These are phyloP conservation scores for Arabis alpina DNA, from an alignment of 345 rosid species.

Conservation along the genomic window DNA sequence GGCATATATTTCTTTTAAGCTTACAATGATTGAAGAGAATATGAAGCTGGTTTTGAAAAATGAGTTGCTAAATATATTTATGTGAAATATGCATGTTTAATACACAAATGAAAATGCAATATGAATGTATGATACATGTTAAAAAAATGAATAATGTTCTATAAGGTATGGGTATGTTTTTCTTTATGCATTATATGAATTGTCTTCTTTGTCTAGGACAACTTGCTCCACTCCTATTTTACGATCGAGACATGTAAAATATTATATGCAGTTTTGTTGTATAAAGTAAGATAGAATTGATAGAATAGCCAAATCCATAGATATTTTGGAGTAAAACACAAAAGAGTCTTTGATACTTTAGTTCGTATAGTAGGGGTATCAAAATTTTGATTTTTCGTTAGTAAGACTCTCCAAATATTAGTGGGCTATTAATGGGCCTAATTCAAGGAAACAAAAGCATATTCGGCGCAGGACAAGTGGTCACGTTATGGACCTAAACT, in stretches of 20 bases:
- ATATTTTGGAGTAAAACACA: conserved; percentile 16
- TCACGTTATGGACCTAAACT: too few species aligned
- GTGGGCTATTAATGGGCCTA: conserved; percentile 16
- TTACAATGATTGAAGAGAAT: too few species aligned
- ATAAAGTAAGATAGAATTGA: background rate
- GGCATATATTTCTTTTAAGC: too few species aligned
- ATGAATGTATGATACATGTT: conserved; percentile 33
- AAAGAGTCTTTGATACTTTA: background rate
- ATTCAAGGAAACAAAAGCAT: background rate
- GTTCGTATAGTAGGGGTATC: background rate
- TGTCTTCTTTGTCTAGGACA: background rate
- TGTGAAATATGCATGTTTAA: too few species aligned
- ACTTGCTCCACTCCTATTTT: background rate
- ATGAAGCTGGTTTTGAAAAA: too few species aligned
- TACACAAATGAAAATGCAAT: conserved; percentile 1
- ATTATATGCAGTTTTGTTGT: background rate
- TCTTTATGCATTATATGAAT: background rate
- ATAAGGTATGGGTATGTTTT: background rate
- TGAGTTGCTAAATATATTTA: background rate
- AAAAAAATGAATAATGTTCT: background rate
- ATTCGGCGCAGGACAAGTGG: background rate
- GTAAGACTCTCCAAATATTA: too few species aligned
- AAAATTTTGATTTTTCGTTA: background rate
- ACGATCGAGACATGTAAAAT: background rate
- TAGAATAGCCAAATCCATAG: background rate